Percentiles rank a stretch among this genome's conserved stretches.
phyloP scores from a whole-genome alignment of 2,329 filamentous ascomycete genomes.

The Colletotrichum siamense region DNA sequence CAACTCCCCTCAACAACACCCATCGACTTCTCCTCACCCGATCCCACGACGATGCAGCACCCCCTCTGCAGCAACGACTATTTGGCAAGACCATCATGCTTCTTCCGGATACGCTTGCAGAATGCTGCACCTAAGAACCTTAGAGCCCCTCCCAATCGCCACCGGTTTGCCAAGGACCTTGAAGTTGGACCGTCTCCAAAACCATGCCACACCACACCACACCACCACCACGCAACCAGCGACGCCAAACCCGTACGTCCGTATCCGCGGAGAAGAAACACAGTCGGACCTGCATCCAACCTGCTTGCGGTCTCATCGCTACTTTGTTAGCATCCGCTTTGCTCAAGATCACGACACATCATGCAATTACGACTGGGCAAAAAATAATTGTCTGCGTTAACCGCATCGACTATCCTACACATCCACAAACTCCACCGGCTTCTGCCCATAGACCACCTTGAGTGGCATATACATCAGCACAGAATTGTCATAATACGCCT shows the following conservation, averaged over 20 bases:
- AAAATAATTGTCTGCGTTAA: neutral
- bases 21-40: neutral
- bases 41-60: neutral
- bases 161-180: neutral
- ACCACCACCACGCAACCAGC: neutral
- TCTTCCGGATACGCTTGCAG: neutral
- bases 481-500: slow-evolving; percentile 50
- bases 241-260: neutral
- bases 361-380: neutral
- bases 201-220: neutral
- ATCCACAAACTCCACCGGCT: slow-evolving; percentile 28
- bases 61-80: neutral
- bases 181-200: neutral
- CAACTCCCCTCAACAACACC: neutral
- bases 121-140: neutral
- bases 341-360: neutral
- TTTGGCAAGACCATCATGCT: neutral
- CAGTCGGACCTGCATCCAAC: neutral
- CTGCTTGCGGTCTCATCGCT: neutral
- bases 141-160: neutral
- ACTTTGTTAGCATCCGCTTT: neutral
- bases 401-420: neutral
- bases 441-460: slow-evolving; percentile 60
- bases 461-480: slow-evolving; percentile 60
- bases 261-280: neutral